Percentiles rank a stretch among this genome's conserved stretches.
These are phyloP conservation scores for Cyclocybe aegerita DNA, from an alignment of 768 basidiomycete genomes.

Conservation along the genomic window DNA sequence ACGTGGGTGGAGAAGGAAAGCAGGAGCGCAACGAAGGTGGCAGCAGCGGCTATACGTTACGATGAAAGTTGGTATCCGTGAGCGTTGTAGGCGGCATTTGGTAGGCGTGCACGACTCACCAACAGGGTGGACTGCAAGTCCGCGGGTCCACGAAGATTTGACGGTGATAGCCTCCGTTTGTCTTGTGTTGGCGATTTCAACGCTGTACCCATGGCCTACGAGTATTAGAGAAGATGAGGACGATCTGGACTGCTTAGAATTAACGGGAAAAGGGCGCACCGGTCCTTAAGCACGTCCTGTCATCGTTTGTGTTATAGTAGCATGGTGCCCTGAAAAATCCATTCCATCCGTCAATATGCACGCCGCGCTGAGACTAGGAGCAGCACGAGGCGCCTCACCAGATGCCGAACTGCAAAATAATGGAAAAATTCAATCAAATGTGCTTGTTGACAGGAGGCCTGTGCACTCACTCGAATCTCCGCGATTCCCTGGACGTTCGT, in stretches of 20 bases:
- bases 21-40: constrained; percentile 63
- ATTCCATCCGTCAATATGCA: not conserved
- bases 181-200: constrained; percentile 36
- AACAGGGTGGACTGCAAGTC: constrained; percentile 73
- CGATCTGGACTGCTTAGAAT: no score
- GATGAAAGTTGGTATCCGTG: not conserved
- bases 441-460: not conserved
- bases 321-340: constrained; percentile 56
- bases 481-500: constrained; percentile 26
- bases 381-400: constrained; percentile 45
- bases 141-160: constrained; percentile 65
- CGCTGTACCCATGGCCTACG: constrained; percentile 56
- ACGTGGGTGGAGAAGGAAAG: constrained; percentile 59
- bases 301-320: constrained; percentile 41
- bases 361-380: no score
- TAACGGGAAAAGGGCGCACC: constrained; percentile 40
- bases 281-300: constrained; percentile 46
- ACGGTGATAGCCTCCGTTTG: constrained; percentile 41
- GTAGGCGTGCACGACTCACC: constrained; percentile 43
- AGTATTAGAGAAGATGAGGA: not conserved
- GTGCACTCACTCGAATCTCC: constrained; percentile 53
- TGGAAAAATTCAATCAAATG: not conserved
- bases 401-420: constrained; percentile 56
- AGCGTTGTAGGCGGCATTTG: not conserved
- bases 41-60: constrained; percentile 40